Percentiles rank a stretch among this genome's conserved stretches.
These are phyloP conservation scores for Lecanicillium sp. DNA, from an alignment of 2,329 filamentous ascomycete species.

Conservation along the genomic window DNA sequence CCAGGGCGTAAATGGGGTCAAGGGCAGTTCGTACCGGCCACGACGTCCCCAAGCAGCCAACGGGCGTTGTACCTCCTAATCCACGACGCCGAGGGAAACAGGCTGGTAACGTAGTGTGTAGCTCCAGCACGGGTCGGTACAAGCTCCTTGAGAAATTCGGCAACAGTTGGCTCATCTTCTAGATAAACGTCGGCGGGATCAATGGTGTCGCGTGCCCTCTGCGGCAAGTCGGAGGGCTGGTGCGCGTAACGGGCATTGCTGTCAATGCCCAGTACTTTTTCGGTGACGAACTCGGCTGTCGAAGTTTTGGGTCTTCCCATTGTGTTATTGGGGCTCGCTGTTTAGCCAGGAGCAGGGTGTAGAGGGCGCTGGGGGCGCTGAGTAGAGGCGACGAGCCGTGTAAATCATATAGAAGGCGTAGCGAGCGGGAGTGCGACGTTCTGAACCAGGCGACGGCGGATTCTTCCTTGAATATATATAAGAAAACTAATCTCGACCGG, in stretches of 20 bases:
- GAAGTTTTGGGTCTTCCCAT: slow-evolving; percentile 3
- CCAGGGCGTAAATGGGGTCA: background rate
- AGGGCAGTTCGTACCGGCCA: slow-evolving; percentile 49
- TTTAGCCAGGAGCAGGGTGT: background rate
- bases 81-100: slow-evolving; percentile 64
- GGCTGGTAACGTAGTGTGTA: slow-evolving; percentile 37
- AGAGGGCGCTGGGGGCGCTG: no score
- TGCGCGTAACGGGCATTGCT: slow-evolving; percentile 18
- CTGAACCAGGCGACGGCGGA: background rate
- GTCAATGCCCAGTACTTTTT: slow-evolving; percentile 23
- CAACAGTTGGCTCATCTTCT: slow-evolving; percentile 59
- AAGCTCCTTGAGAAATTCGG: slow-evolving; percentile 52
- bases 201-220: slow-evolving; percentile 17
- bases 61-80: slow-evolving; percentile 62
- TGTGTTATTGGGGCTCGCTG: background rate
- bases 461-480: no score
- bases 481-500: no score
- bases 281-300: slow-evolving; percentile 14
- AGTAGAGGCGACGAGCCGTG: background rate
- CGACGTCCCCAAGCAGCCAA: slow-evolving; percentile 66
- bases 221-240: slow-evolving; percentile 18
- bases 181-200: slow-evolving; percentile 29
- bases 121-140: slow-evolving; percentile 41
- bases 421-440: background rate
- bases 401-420: no score